Conservation (phyloP, 1,284 basidiomycete species). For the Trametes polyzona region DNA sequence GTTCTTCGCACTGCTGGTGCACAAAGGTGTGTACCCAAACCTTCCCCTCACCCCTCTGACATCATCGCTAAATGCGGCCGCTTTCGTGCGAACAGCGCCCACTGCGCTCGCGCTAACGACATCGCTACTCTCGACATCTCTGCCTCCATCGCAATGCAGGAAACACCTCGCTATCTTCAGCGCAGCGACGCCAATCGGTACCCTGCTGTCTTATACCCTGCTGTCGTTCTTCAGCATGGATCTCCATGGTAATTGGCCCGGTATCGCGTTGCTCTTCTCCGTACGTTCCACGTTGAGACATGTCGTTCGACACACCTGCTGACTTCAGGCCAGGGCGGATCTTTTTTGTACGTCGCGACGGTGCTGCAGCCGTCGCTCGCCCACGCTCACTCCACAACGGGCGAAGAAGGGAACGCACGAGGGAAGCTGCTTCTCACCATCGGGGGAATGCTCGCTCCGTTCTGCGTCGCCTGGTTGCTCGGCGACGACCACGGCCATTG, state of each 20-base stretch:
- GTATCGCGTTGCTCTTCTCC: constrained; percentile 78
- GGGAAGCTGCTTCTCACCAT: constrained; percentile 17
- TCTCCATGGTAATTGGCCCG: constrained; percentile 61
- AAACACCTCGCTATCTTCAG: constrained; percentile 81
- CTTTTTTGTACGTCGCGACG: constrained; percentile 94
- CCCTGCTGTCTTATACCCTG: constrained; percentile 69
- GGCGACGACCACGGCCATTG: constrained; percentile 18
- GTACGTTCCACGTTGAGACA: constrained; percentile 46
- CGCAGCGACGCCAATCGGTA: constrained; percentile 77
- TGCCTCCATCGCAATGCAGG: constrained; percentile 70
- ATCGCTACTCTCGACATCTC: constrained; percentile 74
- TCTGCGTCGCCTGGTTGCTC: constrained; percentile 12
- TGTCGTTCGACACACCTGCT: background rate
- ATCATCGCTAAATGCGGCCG: background rate
- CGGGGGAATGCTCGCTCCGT: constrained; percentile 21
- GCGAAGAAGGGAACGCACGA: constrained; percentile 34
- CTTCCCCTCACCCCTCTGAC: background rate
- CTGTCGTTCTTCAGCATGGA: constrained; percentile 52
- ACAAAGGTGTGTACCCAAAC: constrained; percentile 68
- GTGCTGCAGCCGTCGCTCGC: constrained; percentile 78
- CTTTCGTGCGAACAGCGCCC: constrained; percentile 60
- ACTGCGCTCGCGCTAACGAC: constrained; percentile 85
- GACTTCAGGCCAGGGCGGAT: constrained; percentile 70
- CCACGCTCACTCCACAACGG: constrained; percentile 39
- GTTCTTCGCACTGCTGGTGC: constrained; percentile 86